Evolutionary conservation across 2,329 filamentous ascomycete genomes (phyloP).

Genomic region (Fonsecaea monophora): DNA sequence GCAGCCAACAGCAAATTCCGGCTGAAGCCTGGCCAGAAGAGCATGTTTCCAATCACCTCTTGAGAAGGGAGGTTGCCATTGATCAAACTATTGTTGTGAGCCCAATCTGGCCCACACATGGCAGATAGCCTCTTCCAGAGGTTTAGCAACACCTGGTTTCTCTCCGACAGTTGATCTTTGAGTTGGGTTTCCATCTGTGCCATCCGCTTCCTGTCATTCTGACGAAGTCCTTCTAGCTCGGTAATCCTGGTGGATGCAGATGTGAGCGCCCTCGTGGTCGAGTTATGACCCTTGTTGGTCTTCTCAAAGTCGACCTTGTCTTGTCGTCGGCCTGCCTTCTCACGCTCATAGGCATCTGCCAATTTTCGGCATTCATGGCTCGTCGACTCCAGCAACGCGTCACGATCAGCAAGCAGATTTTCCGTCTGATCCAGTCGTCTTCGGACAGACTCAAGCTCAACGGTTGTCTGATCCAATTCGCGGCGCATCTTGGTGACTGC

Average conservation of each 20-base stretch:
- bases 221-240: conserved; percentile 82
- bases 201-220: conserved; percentile 78
- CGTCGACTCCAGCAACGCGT: conserved; percentile 84
- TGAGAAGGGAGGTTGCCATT: conserved; percentile 85
- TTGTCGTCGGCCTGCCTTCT: conserved; percentile 81
- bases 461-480: conserved; percentile 81
- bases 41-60: conserved; percentile 82
- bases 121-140: conserved; percentile 88
- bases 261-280: conserved; percentile 82
- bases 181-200: conserved; percentile 77
- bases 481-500: conserved; percentile 86
- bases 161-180: conserved; percentile 85
- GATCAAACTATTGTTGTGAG: conserved; percentile 84
- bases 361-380: conserved; percentile 85
- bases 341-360: conserved; percentile 87
- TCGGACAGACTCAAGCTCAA: conserved; percentile 80
- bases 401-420: conserved; percentile 84
- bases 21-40: conserved; percentile 78
- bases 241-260: conserved; percentile 83
- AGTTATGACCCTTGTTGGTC: conserved; percentile 83
- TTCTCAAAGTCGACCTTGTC: conserved; percentile 89
- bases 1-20: conserved; percentile 87
- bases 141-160: conserved; percentile 85
- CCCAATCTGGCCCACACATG: conserved; percentile 90
- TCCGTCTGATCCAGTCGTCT: conserved; percentile 87